phyloP scores from a whole-genome alignment of 441 rosid species.

The Viola pubescens region DNA sequence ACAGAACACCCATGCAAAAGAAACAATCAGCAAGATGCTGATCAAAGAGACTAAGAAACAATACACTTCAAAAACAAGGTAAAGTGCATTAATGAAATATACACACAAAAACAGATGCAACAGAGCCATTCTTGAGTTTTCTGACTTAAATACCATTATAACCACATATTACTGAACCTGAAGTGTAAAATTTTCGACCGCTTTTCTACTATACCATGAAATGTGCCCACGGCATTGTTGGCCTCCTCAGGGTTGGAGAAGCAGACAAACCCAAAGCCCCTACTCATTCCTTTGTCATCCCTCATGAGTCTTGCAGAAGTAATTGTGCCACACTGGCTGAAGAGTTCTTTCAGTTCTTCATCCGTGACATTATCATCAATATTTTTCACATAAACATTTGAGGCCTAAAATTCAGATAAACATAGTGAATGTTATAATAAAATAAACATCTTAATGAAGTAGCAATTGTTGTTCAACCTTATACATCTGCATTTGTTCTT shows the following conservation, averaged over 20 bases:
- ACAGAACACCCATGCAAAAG: background rate
- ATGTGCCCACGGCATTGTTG: constrained; percentile 31
- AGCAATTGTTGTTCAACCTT: background rate
- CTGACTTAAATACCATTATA: no score
- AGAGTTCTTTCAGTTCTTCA: constrained; percentile 39
- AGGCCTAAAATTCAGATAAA: constrained; percentile 19
- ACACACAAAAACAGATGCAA: no score
- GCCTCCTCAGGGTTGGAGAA: constrained; percentile 68
- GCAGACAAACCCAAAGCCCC: constrained; percentile 80
- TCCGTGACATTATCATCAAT: constrained; percentile 49
- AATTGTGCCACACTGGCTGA: constrained; percentile 48
- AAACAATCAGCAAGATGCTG: background rate
- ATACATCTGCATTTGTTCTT: no score
- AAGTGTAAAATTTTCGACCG: no score
- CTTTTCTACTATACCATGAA: constrained; percentile 40
- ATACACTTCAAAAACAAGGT: no score
- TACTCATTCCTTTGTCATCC: constrained; percentile 50
- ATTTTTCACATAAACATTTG: constrained; percentile 66
- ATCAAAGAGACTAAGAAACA: background rate
- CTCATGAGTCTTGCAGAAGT: constrained; percentile 54
- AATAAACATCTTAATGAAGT: background rate
- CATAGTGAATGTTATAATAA: background rate
- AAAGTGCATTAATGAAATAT: no score
- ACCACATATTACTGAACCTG: no score
- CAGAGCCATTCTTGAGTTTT: no score